Base-by-base conservation (phyloP, 768 basidiomycete genomes). In the Chalciporus pseudorubinellus region DNA sequence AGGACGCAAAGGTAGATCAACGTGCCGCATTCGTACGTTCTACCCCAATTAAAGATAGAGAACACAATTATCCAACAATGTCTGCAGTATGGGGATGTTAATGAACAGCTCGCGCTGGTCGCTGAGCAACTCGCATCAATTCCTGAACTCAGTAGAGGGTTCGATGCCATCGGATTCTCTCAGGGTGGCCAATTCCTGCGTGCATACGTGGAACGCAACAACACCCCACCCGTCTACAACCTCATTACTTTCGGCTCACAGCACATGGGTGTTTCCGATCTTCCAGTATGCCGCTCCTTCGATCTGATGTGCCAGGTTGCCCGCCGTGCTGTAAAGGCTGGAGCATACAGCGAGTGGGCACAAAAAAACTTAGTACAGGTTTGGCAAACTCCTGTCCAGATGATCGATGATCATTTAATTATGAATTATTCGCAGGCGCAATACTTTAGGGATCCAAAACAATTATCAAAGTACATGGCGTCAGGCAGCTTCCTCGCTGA, bases 141-240 rank as follows among this genome's bases (percentile, higher is more conserved):
- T 29, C 75, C 81, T 1, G 83, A 92, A 59, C 77, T 94, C 14
- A 54, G 73, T 43, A 60, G 61, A 24, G 92, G 92, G 3, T 94
- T 93, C 58, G 90, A 92, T 63, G 92, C 87, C 14, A 83, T 94
- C 46, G 92, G 92, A 1, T 85, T 94, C 68, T 93, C 91, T 1
- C 92, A 94, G 78, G 91, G 85, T 18, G 91, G 91, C 6, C 92
- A 92, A 62, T 93, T 94, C 67, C 77, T 92, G 33, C 81, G 92
- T n/a, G 90, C 85, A 26, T 93, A 90, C 58, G 79, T 88, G 18
- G 87, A 93, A 59, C 73, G 81, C 20, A 84, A 84, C 66, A 92
- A 92, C 63, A 62, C 67, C 3, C 92, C 89, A 1, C 84, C 84
- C 0, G 72, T 92, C 4, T 73, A 84, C 65, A 94, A 92, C 66